Evolutionary conservation across 345 rosid species (phyloP).

Genomic region (Rhodomyrtus tomentosa): DNA sequence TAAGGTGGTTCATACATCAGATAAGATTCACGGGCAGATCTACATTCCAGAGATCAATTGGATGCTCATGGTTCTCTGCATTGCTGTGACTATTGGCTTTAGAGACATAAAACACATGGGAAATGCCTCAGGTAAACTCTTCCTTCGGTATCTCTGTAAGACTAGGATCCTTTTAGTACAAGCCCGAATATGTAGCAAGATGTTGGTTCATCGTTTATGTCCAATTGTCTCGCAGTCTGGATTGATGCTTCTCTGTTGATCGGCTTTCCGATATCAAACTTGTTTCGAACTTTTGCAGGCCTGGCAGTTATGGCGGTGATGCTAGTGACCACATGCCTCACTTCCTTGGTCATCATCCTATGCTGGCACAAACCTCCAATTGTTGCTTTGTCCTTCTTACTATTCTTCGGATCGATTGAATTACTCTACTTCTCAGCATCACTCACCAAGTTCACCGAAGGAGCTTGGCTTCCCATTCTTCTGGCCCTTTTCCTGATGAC

Average conservation of each 20-base stretch:
- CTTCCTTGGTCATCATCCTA: constrained; percentile 7
- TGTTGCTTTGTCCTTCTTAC: constrained; percentile 7
- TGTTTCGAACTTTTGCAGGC: neutral
- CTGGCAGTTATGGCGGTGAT: constrained; percentile 13
- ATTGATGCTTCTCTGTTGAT: neutral
- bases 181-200: too few relatives aligned
- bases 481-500: constrained; percentile 6
- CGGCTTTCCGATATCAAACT: neutral
- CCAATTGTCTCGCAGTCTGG: neutral
- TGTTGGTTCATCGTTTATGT: neutral
- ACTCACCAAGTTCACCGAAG: constrained; percentile 6
- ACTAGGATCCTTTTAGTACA: neutral
- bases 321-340: constrained; percentile 16
- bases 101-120: constrained; percentile 12
- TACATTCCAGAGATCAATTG: constrained; percentile 45
- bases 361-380: constrained; percentile 8
- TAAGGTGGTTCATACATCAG: constrained; percentile 37
- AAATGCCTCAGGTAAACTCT: constrained; percentile 8
- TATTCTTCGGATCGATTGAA: constrained; percentile 9
- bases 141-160: neutral
- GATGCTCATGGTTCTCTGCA: constrained; percentile 37
- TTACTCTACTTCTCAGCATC: constrained; percentile 10
- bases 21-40: constrained; percentile 38
- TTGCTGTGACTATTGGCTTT: constrained; percentile 8
- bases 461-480: constrained; percentile 13